Base-by-base conservation (phyloP, 495 filamentous ascomycete species). In the Daldinia vernicosa region DNA sequence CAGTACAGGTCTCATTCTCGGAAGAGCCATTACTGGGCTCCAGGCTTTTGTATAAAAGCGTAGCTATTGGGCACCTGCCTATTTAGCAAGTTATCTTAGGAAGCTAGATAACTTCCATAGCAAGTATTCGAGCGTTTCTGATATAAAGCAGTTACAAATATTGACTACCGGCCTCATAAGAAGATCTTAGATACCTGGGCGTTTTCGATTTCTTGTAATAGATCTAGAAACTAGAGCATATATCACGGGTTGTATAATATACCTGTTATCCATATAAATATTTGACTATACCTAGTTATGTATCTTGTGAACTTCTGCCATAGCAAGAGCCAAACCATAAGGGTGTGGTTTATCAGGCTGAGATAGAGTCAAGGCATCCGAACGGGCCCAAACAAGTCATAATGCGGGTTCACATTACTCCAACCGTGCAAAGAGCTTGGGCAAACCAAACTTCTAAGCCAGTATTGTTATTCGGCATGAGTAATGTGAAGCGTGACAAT, bases 11-110 rank as follows among this genome's bases (percentile, higher is more conserved):
- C 79, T 89, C 15, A 89, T 89, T 57, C 80, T 89, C n/a, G 87
- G 87, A 67, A 79, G 87, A 63, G 87, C 87, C 9, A 89, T 89
- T 45, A 89, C 87, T 60, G 86, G 86, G 4, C 43, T 89, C 17
- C 87, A 89, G 73, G 87, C 87, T 19, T 89, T 89, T 75, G 82
- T 80, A 58, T 87, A 53, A 17, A 4, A 24, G 17, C 12, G 9
- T 56, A 60, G 12, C 9, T 57, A 40, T 33, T 11, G 32, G 15
- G 27, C 17, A 56, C 30, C n/a, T n/a, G n/a, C n/a, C n/a, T 33
- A 12, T 33, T 33, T 33, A 33, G 32, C 32, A 2, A 33, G 9
- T 33, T 33, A 33, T 32, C 8, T 32, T 32, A 32, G 8, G 30
- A 30, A 30, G 28, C 33, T 43, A 30, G 28, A 19, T 43, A 17